These are phyloP conservation scores for Blastobotrys peoriensis DNA, from an alignment of 805 yeast species.

Conservation along the genomic window DNA sequence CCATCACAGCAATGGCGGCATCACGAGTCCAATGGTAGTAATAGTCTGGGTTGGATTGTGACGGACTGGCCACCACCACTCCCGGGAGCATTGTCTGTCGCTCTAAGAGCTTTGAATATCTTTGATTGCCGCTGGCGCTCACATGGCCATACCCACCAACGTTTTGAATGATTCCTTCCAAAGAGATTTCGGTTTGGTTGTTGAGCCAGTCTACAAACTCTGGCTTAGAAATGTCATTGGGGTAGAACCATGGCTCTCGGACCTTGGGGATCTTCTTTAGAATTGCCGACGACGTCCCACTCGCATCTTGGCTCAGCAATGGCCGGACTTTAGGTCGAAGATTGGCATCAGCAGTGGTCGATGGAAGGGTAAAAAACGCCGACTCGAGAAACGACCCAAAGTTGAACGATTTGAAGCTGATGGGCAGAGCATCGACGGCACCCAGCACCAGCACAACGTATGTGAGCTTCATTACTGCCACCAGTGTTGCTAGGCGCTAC, in stretches of 20 bases:
- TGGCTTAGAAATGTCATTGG: constrained; percentile 23
- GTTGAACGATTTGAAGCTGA: not conserved
- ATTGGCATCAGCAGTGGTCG: not conserved
- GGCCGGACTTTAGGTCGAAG: not conserved
- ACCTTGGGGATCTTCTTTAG: not conserved
- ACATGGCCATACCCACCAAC: constrained; percentile 45
- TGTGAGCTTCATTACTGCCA: too few relatives aligned
- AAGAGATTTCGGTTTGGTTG: constrained; percentile 38
- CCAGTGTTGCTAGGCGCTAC: too few relatives aligned
- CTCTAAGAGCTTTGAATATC: not conserved
- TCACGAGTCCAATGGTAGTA: constrained; percentile 90
- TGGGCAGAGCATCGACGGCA: not conserved
- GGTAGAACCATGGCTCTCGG: not conserved
- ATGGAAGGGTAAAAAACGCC: not conserved
- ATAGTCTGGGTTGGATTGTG: constrained; percentile 64
- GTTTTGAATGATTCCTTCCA: constrained; percentile 44
- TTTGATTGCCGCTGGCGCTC: constrained; percentile 22
- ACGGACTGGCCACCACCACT: constrained; percentile 81
- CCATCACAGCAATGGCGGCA: constrained; percentile 61
- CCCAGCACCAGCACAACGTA: too few relatives aligned
- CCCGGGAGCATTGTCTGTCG: constrained; percentile 46
- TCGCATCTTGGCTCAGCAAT: not conserved
- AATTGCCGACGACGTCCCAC: not conserved
- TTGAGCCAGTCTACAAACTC: constrained; percentile 47
- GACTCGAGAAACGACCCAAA: not conserved